phyloP scores from a whole-genome alignment of 2,329 filamentous ascomycete genomes.

The Pseudogymnoascus sp. region DNA sequence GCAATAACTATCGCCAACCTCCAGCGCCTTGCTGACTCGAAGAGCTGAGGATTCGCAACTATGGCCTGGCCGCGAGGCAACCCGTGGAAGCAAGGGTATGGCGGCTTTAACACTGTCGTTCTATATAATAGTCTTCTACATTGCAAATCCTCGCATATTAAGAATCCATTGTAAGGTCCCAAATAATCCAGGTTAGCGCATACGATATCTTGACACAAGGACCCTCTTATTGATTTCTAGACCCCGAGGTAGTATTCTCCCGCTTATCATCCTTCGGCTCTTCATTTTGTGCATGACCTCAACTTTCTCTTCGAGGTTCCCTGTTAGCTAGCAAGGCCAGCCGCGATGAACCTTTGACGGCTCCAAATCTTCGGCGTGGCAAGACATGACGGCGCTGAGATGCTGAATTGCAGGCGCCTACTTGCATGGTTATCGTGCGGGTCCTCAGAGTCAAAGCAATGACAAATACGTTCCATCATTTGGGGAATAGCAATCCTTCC shows the following conservation, averaged over 20 bases:
- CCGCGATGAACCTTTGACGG: neutral
- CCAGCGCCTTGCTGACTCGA: neutral
- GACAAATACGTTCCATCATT: slow-evolving; percentile 20
- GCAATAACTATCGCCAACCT: neutral
- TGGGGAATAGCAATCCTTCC: slow-evolving; percentile 22
- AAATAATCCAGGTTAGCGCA: neutral
- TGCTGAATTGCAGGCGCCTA: neutral
- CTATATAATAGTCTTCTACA: neutral
- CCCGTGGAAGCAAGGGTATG: neutral
- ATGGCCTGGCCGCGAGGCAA: neutral
- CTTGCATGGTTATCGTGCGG: neutral
- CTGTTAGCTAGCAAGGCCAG: neutral
- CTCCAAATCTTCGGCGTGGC: neutral
- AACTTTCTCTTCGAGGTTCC: neutral
- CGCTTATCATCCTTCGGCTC: neutral
- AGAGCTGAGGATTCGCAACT: neutral
- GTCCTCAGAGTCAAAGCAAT: neutral
- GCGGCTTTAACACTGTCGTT: neutral
- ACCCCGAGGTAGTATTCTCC: neutral
- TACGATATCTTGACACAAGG: neutral
- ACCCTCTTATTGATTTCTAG: neutral
- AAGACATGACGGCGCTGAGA: neutral
- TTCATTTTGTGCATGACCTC: neutral
- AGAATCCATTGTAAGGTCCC: neutral
- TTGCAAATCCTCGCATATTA: neutral